Evolutionary conservation across 345 rosid genomes (phyloP).

Genomic region (Eucalyptus polybractea): DNA sequence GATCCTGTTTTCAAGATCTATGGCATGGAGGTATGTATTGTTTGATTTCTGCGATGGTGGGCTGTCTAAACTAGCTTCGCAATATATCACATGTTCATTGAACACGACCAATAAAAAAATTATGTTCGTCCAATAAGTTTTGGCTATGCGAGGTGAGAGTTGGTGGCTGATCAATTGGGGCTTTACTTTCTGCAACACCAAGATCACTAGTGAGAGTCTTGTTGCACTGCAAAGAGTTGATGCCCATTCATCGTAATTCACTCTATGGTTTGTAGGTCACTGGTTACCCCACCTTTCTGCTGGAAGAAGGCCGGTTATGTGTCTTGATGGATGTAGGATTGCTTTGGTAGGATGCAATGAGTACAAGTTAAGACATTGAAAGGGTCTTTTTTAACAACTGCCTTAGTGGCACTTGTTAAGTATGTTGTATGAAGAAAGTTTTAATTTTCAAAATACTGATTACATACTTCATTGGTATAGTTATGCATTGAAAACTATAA

Average conservation of each 20-base stretch:
- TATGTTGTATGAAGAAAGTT: background rate
- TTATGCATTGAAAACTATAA: background rate
- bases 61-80: background rate
- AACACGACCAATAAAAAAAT: background rate
- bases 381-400: background rate
- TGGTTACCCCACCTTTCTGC: background rate
- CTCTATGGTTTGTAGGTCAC: background rate
- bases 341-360: background rate
- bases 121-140: background rate
- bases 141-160: background rate
- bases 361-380: background rate
- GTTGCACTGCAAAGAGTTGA: background rate
- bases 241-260: background rate
- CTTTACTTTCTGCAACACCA: background rate
- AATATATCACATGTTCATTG: background rate
- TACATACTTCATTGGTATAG: background rate
- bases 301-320: background rate
- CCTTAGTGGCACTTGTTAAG: background rate
- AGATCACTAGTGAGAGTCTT: background rate
- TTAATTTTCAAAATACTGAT: background rate
- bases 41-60: background rate
- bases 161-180: background rate
- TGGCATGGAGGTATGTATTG: conserved; percentile 45
- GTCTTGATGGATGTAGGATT: background rate
- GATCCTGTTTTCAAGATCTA: conserved; percentile 55